Percentiles rank a stretch among this genome's conserved stretches.
Conservation (phyloP, 805 yeast species). For the Brettanomyces bruxellensis region DNA sequence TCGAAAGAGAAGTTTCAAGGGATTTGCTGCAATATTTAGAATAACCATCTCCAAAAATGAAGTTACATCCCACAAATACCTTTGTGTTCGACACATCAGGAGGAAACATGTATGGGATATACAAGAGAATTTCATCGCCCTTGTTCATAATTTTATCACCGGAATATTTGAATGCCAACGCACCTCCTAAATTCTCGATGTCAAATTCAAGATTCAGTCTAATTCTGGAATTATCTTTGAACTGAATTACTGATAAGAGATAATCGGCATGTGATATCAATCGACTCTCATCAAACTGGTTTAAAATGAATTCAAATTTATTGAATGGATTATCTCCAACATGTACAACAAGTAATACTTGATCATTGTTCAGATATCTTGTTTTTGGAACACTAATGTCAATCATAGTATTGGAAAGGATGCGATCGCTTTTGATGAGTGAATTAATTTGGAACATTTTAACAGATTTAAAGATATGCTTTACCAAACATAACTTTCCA, state of each 20-base stretch:
- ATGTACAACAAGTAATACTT: conserved; percentile 11
- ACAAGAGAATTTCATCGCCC: conserved; percentile 4
- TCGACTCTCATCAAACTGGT: conserved; percentile 22
- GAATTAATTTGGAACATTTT: conserved; percentile 11
- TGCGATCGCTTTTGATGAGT: conserved; percentile 6
- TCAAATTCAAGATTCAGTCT: conserved; percentile 8
- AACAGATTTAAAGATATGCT: conserved; percentile 6
- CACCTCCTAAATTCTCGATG: conserved; percentile 6
- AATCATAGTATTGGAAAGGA: conserved; percentile 13
- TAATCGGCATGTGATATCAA: conserved; percentile 13
- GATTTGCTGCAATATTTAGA: conserved; percentile 12
- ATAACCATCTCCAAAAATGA: conserved; percentile 13
- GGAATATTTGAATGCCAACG: conserved; percentile 11
- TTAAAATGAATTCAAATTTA: conserved; percentile 12
- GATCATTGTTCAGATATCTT: conserved; percentile 21
- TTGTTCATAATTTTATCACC: conserved; percentile 1
- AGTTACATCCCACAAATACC: conserved; percentile 14
- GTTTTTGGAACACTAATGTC: conserved; percentile 13
- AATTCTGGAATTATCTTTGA: too few relatives aligned
- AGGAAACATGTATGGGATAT: conserved; percentile 26
- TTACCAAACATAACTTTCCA: conserved; percentile 16
- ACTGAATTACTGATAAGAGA: conserved; percentile 1
- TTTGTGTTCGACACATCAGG: conserved; percentile 25
- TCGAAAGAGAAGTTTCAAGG: conserved; percentile 45
- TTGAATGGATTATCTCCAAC: conserved; percentile 13